Evolutionary conservation across 2,329 filamentous ascomycete species (phyloP).

Genomic region (Phyllosticta paracitricarpa): DNA sequence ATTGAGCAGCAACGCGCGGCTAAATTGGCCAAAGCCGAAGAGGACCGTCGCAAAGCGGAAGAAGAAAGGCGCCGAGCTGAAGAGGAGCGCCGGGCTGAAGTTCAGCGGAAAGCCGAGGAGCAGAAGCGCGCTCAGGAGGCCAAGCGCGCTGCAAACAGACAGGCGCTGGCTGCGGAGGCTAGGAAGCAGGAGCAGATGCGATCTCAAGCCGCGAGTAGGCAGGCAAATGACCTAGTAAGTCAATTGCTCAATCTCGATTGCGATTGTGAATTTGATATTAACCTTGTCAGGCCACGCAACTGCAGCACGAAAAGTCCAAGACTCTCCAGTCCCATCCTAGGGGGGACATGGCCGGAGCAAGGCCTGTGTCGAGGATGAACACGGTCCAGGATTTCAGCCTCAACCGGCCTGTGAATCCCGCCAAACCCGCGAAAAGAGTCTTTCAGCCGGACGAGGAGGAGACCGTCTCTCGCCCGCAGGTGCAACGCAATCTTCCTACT

Average conservation of each 20-base stretch:
- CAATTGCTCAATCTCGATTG: neutral
- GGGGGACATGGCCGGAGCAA: conserved; percentile 39
- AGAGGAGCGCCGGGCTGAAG: conserved; percentile 23
- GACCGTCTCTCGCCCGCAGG: conserved; percentile 42
- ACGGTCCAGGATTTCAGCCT: conserved; percentile 47
- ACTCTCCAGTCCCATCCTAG: conserved; percentile 28
- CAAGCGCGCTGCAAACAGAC: conserved; percentile 27
- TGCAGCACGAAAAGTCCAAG: conserved; percentile 18
- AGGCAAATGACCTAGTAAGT: conserved; percentile 17
- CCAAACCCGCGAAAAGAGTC: conserved; percentile 61
- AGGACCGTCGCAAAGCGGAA: conserved; percentile 12
- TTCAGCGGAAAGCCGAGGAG: conserved; percentile 29
- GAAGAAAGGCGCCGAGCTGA: conserved; percentile 14
- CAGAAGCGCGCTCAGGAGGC: conserved; percentile 27
- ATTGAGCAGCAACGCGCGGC: conserved; percentile 68
- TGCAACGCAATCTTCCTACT: conserved; percentile 37
- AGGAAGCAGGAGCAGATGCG: conserved; percentile 13
- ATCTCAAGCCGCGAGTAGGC: conserved; percentile 9
- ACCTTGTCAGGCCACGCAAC: conserved; percentile 11
- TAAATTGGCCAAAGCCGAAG: conserved; percentile 53
- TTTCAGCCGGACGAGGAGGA: conserved; percentile 57
- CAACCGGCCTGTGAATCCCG: conserved; percentile 53
- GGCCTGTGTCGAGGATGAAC: conserved; percentile 52
- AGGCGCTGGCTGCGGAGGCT: conserved; percentile 20
- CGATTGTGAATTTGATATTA: neutral